Base-by-base conservation (phyloP, 495 filamentous ascomycete genomes). In the Trichoderma reesei region DNA sequence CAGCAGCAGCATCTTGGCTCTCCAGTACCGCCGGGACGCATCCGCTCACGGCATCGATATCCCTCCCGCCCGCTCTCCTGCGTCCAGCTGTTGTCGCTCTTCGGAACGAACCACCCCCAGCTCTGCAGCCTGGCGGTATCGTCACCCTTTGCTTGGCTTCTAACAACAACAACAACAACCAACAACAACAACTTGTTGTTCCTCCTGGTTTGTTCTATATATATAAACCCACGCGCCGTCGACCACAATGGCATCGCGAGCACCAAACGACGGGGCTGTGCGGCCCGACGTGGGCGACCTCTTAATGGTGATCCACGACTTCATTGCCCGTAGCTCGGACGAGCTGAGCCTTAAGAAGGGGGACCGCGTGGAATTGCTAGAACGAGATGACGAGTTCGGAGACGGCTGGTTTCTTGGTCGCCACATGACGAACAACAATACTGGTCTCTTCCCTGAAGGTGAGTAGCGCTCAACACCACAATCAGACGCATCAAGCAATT, bases 351-450 rank as follows among this genome's bases (percentile, higher is more conserved):
- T 99, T 68, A 78, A 82, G 41, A 94, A 91, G 67, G 91, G 91
- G 65, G 92, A 97, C 69, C 87, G 89, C 38, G 90, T 99, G 62
- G 87, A 95, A 76, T 78, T 99, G 64, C 85, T 96, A 46, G 94
- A 98, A 73, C 85, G 95, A 61, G 93, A 98, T 74, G 93, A 98
- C 72, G 95, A 96, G 68, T 99, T 97, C 74, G 90, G 90, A 61
- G 95, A 99, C 78, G 95, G 94, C 63, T 99, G 95, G 95, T 99
- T 90, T 76, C 75, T 96, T 67, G 95, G 96, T 36, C 86, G 87
- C 71, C 90, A 96, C 73, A 65, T 88, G 67, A 77, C 81, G 60
- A 91, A 87, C 69, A 86, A 83, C 41, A 85, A 85, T 66, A 93
- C 82, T 59, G 92, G 92, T 54, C 83, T 97, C 39, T 96, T 97